Conservation (phyloP, 208 protist genomes). For the Crithidia acanthocephali region DNA sequence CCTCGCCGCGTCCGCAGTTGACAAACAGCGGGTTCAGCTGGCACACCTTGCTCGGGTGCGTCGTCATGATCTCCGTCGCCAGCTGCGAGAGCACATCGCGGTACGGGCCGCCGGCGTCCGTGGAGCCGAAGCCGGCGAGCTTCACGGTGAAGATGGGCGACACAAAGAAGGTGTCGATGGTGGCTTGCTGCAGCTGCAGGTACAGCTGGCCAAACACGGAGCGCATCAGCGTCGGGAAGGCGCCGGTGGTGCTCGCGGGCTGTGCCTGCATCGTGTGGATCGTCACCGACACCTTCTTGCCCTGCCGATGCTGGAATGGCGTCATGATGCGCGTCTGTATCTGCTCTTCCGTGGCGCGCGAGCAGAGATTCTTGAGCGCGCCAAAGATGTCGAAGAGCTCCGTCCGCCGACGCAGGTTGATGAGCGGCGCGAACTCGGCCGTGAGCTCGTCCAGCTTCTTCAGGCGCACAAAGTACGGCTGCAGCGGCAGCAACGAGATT, state of each 20-base stretch:
- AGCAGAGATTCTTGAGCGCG: constrained; percentile 82
- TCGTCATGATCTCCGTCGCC: constrained; percentile 88
- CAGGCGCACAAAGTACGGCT: constrained; percentile 74
- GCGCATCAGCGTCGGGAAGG: constrained; percentile 73
- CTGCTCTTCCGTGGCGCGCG: constrained; percentile 63
- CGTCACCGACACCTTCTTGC: constrained; percentile 75
- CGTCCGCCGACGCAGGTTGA: constrained; percentile 73
- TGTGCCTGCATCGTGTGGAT: constrained; percentile 89
- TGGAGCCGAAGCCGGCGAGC: constrained; percentile 88
- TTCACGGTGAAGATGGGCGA: constrained; percentile 92
- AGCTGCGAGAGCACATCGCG: constrained; percentile 90
- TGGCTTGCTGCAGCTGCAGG: constrained; percentile 74
- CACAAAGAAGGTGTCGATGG: constrained; percentile 75
- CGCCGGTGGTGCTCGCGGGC: constrained; percentile 55
- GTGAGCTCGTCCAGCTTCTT: constrained; percentile 77
- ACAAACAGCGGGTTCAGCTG: constrained; percentile 92
- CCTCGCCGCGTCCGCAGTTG: constrained; percentile 64
- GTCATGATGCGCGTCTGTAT: constrained; percentile 85
- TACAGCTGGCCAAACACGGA: constrained; percentile 91
- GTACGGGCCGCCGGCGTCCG: constrained; percentile 92
- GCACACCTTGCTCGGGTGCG: constrained; percentile 77
- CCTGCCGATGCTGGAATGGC: constrained; percentile 71
- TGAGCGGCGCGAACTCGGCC: constrained; percentile 69
- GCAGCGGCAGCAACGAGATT: constrained; percentile 55
- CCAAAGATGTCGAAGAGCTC: constrained; percentile 87